These are phyloP conservation scores for Cutaneotrichosporon cavernicola DNA, from an alignment of 1,284 basidiomycete genomes.

Conservation along the genomic window DNA sequence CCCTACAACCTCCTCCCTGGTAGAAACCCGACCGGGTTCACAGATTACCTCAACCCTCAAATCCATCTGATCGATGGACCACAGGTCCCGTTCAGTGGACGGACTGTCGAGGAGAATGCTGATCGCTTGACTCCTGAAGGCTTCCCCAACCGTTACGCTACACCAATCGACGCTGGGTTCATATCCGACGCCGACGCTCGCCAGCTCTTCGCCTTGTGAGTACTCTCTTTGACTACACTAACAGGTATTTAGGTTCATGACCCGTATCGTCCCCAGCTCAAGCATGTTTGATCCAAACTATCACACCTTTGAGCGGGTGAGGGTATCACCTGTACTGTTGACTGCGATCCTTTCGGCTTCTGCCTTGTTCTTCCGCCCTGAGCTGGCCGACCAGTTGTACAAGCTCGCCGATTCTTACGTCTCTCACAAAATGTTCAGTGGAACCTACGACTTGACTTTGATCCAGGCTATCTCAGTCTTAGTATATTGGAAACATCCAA, in stretches of 20 bases:
- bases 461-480: slow-evolving; percentile 26
- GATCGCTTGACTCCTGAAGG: background rate
- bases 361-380: slow-evolving; percentile 25
- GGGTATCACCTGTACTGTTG: slow-evolving; percentile 19
- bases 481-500: slow-evolving; percentile 23
- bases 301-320: slow-evolving; percentile 22
- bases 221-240: background rate
- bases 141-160: background rate
- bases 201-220: slow-evolving; percentile 19
- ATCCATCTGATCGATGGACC: slow-evolving; percentile 4
- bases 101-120: background rate
- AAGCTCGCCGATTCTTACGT: slow-evolving; percentile 25
- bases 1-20: background rate
- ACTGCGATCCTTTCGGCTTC: slow-evolving; percentile 32
- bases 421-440: slow-evolving; percentile 18
- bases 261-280: slow-evolving; percentile 3
- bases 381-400: slow-evolving; percentile 18
- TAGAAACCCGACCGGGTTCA: slow-evolving; percentile 1
- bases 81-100: background rate
- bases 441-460: slow-evolving; percentile 20
- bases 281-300: slow-evolving; percentile 19
- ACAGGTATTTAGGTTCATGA: slow-evolving; percentile 14
- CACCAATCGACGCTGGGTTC: slow-evolving; percentile 11
- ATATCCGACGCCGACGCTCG: slow-evolving; percentile 17
- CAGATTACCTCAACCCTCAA: slow-evolving; percentile 14